These are phyloP conservation scores for Quercus variabilis DNA, from an alignment of 306 rosid species.

Conservation along the genomic window DNA sequence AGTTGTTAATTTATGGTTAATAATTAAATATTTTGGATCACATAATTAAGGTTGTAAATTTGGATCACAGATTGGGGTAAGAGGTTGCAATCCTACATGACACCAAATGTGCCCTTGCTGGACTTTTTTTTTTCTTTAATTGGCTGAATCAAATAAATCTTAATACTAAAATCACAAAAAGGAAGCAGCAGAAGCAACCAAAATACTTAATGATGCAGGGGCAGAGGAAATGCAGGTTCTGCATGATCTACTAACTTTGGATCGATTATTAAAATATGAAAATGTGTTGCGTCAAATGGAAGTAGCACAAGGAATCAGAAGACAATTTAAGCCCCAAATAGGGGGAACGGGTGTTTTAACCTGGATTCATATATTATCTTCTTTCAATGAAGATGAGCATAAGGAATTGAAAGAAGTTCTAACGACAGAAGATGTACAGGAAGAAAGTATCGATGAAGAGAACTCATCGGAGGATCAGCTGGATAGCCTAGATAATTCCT, in stretches of 20 bases:
- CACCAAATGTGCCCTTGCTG: no score
- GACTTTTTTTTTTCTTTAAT: no score
- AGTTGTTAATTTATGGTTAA: no score
- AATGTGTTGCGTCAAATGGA: neutral
- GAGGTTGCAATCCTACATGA: no score
- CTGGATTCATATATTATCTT: neutral
- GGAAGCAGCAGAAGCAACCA: neutral
- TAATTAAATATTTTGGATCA: no score
- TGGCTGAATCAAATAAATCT: no score
- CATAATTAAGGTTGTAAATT: no score
- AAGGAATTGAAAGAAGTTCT: neutral
- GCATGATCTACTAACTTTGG: neutral
- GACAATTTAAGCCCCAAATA: neutral
- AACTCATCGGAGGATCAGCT: neutral
- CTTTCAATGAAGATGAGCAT: neutral
- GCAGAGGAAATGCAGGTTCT: no score
- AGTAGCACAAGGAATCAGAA: neutral
- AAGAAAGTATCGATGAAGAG: neutral
- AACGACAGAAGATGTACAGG: no score
- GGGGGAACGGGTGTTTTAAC: neutral
- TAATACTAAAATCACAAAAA: neutral
- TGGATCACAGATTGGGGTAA: no score
- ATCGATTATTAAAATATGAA: neutral
- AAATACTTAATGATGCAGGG: neutral
- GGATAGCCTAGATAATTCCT: neutral